Evolutionary conservation across 495 filamentous ascomycete genomes (phyloP), one percentile per base, ranked within the genome.

Genomic region (Bacidia rubella): DNA sequence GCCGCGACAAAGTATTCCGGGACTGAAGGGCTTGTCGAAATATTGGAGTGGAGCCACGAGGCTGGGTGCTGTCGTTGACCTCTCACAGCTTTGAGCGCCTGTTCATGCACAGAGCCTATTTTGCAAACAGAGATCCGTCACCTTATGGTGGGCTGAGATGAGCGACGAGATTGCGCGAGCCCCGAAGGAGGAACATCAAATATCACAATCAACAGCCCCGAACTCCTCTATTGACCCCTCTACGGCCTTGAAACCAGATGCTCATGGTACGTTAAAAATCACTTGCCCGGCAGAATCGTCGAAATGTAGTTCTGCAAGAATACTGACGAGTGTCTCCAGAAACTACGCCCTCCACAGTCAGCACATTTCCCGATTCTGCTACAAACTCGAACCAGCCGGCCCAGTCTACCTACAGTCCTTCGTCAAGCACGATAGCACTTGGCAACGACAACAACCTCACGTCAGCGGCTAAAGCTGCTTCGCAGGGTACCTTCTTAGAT

Each of bases 161-260:
- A 74, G 70, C 65, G 63, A 68, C 66, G 70, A 72, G 63, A 56
- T 62, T 48, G 60, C 56, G 51, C 66, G 66, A 56, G 58, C 67
- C 47, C 57, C 65, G 23, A 66, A 58, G 53, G 67, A 66, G 58
- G 62, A 61, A 57, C 49, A 48, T 49, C 17, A 45, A 39, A 43
- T 55, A 27, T 55, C 57, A 9, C 51, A 58, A 20, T 26, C 59
- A 35, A 44, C 53, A 20, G 54, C 47, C 19, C 62, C 65, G 54
- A 49, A 58, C 21, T 20, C 54, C 55, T 10, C 51, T 41, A 7
- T 53, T 51, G 15, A 53, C 52, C 35, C 53, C 47, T 38, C 27
- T 58, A 1, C 52, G 46, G 19, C 47, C 52, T 26, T n/a, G 32
- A 38, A 49, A 41, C 11, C 51, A n/a, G 51, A 54, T 11, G 32